Percentiles rank a stretch among this genome's conserved stretches.
phyloP scores from a whole-genome alignment of 805 yeast genomes.

The Starmerella ratchasimensis region DNA sequence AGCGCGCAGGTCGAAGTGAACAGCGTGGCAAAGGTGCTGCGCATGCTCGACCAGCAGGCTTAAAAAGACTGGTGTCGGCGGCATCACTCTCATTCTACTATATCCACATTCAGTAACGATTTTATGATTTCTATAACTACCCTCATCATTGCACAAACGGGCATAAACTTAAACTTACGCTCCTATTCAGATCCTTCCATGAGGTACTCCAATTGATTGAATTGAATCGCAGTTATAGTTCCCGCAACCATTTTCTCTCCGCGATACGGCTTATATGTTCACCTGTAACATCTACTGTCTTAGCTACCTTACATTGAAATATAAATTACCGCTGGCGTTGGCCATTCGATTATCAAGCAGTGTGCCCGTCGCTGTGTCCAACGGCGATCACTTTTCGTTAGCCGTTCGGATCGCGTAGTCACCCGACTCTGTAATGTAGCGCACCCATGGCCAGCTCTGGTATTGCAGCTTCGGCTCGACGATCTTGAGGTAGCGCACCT shows the following conservation, averaged over 20 bases:
- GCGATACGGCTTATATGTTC: too few relatives aligned
- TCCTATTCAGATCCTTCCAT: too few relatives aligned
- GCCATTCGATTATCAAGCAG: too few relatives aligned
- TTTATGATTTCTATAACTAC: not conserved
- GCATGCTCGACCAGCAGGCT: slow-evolving; percentile 53
- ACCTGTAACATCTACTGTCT: too few relatives aligned
- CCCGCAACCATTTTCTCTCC: too few relatives aligned
- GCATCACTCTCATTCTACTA: not conserved
- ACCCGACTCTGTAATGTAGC: slow-evolving; percentile 86
- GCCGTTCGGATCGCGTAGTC: slow-evolving; percentile 50
- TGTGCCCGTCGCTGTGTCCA: too few relatives aligned
- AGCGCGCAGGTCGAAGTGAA: slow-evolving; percentile 91
- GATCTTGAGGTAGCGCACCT: slow-evolving; percentile 83
- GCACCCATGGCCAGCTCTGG: slow-evolving; percentile 92
- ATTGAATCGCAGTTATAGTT: too few relatives aligned
- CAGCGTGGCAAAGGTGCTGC: slow-evolving; percentile 68
- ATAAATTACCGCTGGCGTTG: too few relatives aligned
- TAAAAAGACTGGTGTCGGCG: not conserved
- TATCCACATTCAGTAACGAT: not conserved
- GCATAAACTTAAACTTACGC: too few relatives aligned
- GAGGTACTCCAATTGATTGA: too few relatives aligned
- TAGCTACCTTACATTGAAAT: too few relatives aligned
- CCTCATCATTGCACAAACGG: too few relatives aligned
- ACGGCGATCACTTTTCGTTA: slow-evolving; percentile 1
- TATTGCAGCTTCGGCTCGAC: slow-evolving; percentile 89